A percentile compares a stretch with the other conserved stretches of the same genome.
These are phyloP conservation scores for Astrothelium subdiscretum DNA, from an alignment of 495 filamentous ascomycete species.

Conservation along the genomic window DNA sequence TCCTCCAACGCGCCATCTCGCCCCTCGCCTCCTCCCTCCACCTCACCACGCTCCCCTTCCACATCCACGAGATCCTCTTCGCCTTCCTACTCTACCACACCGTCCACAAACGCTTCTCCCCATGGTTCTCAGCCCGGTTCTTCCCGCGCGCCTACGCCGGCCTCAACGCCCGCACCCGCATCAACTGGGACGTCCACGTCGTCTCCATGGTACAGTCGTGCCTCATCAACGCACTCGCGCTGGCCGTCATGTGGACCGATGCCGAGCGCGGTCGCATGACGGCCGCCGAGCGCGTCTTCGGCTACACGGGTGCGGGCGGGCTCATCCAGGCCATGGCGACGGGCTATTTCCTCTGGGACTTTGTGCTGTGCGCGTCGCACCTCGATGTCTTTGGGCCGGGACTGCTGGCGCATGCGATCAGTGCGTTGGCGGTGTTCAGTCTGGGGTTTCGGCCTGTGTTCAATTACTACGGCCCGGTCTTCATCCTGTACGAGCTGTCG, in stretches of 20 bases:
- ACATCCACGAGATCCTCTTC: conserved; percentile 78
- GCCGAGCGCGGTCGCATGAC: conserved; percentile 59
- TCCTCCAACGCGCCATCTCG: conserved; percentile 40
- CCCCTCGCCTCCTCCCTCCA: conserved; percentile 47
- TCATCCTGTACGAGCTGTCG: conserved; percentile 97
- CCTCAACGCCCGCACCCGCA: conserved; percentile 52
- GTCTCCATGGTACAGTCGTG: conserved; percentile 81
- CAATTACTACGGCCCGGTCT: conserved; percentile 81
- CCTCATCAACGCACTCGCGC: conserved; percentile 62
- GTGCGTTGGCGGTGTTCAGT: conserved; percentile 73
- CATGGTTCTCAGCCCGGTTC: conserved; percentile 50
- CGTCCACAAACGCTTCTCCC: conserved; percentile 63
- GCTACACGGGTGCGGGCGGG: conserved; percentile 72
- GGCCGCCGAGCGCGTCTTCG: conserved; percentile 54
- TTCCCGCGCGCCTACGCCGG: conserved; percentile 62
- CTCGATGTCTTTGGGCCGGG: conserved; percentile 76
- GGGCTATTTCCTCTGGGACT: conserved; percentile 95
- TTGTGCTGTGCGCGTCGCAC: conserved; percentile 60
- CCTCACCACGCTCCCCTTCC: conserved; percentile 63
- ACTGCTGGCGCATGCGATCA: conserved; percentile 79
- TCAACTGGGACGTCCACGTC: conserved; percentile 96
- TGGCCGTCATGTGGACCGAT: conserved; percentile 77
- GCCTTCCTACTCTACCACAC: conserved; percentile 66
- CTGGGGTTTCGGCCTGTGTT: conserved; percentile 89
- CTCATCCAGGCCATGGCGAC: conserved; percentile 74